Evolutionary conservation across 768 basidiomycete genomes (phyloP), one percentile per base, ranked within the genome.

Genomic region (Agrocybe praecox): DNA sequence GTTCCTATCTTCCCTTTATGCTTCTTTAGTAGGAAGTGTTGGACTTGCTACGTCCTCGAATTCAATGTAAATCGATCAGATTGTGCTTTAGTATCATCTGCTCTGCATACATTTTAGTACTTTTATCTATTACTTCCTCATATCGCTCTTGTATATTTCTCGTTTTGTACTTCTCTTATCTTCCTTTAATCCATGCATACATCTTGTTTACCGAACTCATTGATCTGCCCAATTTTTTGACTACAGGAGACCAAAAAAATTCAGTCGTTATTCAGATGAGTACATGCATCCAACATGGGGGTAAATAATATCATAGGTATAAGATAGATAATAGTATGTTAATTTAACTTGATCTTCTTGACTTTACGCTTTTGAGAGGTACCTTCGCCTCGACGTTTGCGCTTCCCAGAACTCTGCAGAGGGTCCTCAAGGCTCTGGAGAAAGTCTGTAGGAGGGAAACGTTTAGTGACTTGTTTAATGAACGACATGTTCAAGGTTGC

Each of bases 401-500:
- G 58, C 52, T 68, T 68, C 8, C 62, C 65, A 5, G 52, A 29
- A 40, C 53, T 59, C 42, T 62, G 63, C n/a, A 61, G 53, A 18
- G 62, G 62, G 32, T 65, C 61, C 44, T 78, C 68, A 24, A 76
- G 62, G 2, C 66, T 56, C 44, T 74, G 61, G 36, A 79, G 57
- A 46, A 74, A 74, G 52, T 72, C 69, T 6, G 68, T 57, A n/a
- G 77, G 78, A 1, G 74, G 72, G 12, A 76, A 55, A 14, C 65
- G 65, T 40, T 53, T 62, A 10, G 77, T 79, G n/a, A 75, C 53
- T n/a, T 72, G 61, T 60, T 79, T 76, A 24, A 79, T 44, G 14
- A 76, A 64, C 1, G 63, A 53, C 74, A 78, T 76, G 51, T 79
- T 73, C n/a, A 79, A 55, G 42, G 57, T 65, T 2, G 74, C 76